Percentiles rank a stretch among this genome's conserved stretches.
These are phyloP conservation scores for Eucalyptus regnans DNA, from an alignment of 345 rosid genomes.

Conservation along the genomic window DNA sequence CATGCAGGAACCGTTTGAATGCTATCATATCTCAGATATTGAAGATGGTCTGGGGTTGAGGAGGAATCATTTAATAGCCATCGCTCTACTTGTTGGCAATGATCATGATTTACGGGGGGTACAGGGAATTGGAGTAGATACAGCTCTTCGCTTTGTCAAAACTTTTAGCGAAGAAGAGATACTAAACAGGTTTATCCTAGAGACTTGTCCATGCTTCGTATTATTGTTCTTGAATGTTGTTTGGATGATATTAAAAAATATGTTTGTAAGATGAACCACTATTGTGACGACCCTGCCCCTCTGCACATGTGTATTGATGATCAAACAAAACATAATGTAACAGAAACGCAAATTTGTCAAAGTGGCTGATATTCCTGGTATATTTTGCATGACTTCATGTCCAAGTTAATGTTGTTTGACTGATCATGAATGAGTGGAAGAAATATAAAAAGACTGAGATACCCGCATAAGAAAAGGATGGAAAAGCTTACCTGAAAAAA, in stretches of 20 bases:
- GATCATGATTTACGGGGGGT: slow-evolving; percentile 79
- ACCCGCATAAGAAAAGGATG: not conserved
- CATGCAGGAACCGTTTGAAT: slow-evolving; percentile 81
- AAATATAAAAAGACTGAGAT: not conserved
- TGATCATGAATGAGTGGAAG: not conserved
- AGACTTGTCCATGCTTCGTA: not conserved
- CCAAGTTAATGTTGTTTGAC: not conserved
- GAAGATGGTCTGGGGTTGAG: slow-evolving; percentile 77
- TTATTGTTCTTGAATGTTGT: not conserved
- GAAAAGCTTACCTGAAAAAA: not conserved
- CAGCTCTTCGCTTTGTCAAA: slow-evolving; percentile 58
- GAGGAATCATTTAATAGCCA: slow-evolving; percentile 77
- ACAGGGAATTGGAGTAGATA: slow-evolving; percentile 68
- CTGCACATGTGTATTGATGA: not conserved
- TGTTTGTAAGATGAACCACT: not conserved
- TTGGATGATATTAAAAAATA: not conserved
- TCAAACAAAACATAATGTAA: not conserved
- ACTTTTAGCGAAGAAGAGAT: slow-evolving; percentile 54
- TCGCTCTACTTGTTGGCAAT: slow-evolving; percentile 81
- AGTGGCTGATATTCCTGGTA: not conserved
- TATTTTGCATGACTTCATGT: not conserved
- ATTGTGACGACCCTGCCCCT: not conserved
- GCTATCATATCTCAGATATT: slow-evolving; percentile 74
- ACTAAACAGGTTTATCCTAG: slow-evolving; percentile 35
- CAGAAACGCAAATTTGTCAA: not conserved